Evolutionary conservation across 1,139 yeast genomes (phyloP), one percentile per base, ranked within the genome.

Genomic region (Debaryomyces sp.): DNA sequence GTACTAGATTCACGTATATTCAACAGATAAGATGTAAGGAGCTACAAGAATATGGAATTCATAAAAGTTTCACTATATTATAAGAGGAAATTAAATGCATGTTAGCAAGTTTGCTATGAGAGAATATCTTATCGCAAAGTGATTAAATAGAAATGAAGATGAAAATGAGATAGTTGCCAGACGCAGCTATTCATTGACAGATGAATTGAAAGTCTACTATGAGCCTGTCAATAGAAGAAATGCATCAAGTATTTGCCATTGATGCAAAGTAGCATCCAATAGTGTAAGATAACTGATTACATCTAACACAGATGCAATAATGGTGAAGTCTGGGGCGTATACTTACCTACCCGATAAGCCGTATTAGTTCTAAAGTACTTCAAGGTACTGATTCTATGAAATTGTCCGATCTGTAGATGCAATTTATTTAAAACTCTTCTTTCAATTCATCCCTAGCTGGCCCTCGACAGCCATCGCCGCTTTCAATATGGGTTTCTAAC

Each of bases 401-500:
- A 17, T 2, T 5, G 13, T 27, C 13, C 30, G 13, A 27, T 12
- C 5, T 24, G 9, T 27, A 12, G 6, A 4, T 12, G 29, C 12
- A 13, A 27, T 27, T 10, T 5, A 27, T 12, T 27, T n/a, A 10
- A 10, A 27, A 10, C 30, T 32, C 35, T 17, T 17, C 22, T n/a
- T 38, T 23, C 17, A 29, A 26, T 17, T 22, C 30, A 27, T 27
- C 5, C 6, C 27, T 21, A 6, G 75, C 76, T 49, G 75, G 68
- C 15, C 78, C 80, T 38, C 67, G 67, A 63, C 85, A 81, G 38
- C 64, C 61, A 39, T 77, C 77, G 6, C 30, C 30, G 12, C 66
- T 65, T 54, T 75, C 80, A 47, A 81, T 76, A 60, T 81, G 86
- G 24, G 62, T 63, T 45, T 70, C 78, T 41, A 81, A 64, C 86